Percentiles rank a stretch among this genome's conserved stretches.
These are phyloP conservation scores for Leucosporidium yakuticum DNA, from an alignment of 768 basidiomycete species.

Conservation along the genomic window DNA sequence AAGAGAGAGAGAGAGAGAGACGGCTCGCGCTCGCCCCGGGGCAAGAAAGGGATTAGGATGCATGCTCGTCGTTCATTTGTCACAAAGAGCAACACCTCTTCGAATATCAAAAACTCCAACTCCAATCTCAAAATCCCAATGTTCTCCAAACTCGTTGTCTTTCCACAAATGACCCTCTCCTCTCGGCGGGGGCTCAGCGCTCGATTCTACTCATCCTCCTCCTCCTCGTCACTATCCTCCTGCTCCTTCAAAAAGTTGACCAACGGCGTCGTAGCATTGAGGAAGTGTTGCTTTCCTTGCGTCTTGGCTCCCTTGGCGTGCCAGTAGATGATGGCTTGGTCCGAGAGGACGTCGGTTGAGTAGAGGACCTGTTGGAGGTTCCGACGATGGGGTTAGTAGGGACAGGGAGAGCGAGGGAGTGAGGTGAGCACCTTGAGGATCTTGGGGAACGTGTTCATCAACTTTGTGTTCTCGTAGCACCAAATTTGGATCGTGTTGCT, in stretches of 20 bases:
- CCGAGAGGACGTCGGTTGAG: slow-evolving; percentile 90
- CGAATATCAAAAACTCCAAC: too few species aligned
- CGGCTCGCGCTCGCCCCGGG: too few species aligned
- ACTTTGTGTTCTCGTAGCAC: slow-evolving; percentile 91
- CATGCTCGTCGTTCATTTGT: too few species aligned
- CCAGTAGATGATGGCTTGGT: slow-evolving; percentile 97
- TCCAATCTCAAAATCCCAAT: too few species aligned
- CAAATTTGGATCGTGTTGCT: slow-evolving; percentile 85
- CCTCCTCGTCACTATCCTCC: slow-evolving; percentile 23
- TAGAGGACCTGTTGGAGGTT: slow-evolving; percentile 68
- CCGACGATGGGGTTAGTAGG: not conserved
- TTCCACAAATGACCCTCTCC: too few species aligned
- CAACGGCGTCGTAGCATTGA: slow-evolving; percentile 76
- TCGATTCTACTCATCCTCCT: slow-evolving; percentile 19
- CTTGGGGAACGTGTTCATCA: slow-evolving; percentile 91
- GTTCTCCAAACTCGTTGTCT: too few species aligned
- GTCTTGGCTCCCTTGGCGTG: slow-evolving; percentile 93
- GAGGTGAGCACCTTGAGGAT: slow-evolving; percentile 67
- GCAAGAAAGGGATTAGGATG: too few species aligned
- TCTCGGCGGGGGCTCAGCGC: too few species aligned
- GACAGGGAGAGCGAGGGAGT: too few species aligned
- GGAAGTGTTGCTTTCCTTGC: slow-evolving; percentile 90
- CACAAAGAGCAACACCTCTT: too few species aligned
- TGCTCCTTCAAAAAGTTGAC: slow-evolving; percentile 62
- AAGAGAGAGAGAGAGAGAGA: too few species aligned